phyloP scores from a whole-genome alignment of 805 yeast species.

The Cyberlindnera euphorbiiphila region DNA sequence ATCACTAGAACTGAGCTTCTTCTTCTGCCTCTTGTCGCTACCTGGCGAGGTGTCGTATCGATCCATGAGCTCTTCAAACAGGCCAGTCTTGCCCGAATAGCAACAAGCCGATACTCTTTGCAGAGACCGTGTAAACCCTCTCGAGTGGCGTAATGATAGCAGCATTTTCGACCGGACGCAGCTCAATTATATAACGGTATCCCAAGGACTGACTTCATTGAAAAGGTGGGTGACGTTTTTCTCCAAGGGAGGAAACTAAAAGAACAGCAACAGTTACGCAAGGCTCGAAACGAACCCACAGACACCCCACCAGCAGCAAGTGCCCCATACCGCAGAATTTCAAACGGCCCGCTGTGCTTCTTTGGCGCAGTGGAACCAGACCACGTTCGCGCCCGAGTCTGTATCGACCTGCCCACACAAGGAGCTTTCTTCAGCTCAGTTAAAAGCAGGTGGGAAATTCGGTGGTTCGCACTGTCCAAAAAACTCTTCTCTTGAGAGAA shows the following conservation, averaged over 20 bases:
- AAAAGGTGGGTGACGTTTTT: too few species aligned
- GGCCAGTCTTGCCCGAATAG: too few species aligned
- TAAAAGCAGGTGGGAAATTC: conserved; percentile 54
- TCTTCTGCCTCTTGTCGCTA: too few species aligned
- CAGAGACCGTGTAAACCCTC: too few species aligned
- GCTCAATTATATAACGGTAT: too few species aligned
- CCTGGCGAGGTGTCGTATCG: too few species aligned
- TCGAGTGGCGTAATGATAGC: too few species aligned
- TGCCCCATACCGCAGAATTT: neutral
- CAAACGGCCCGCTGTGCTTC: conserved; percentile 9
- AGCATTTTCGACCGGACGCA: too few species aligned
- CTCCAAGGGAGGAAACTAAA: neutral
- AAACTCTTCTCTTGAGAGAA: conserved; percentile 49
- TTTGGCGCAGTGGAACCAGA: conserved; percentile 24
- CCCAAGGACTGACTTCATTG: too few species aligned
- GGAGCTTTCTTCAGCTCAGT: conserved; percentile 7
- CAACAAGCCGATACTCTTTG: too few species aligned
- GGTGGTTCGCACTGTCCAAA: conserved; percentile 54
- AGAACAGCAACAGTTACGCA: neutral
- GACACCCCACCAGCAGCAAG: neutral
- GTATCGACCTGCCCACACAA: conserved; percentile 31
- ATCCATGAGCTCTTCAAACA: too few species aligned
- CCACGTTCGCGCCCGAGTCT: conserved; percentile 25
- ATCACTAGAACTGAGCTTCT: too few species aligned
- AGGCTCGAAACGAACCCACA: conserved; percentile 8